Conservation (phyloP, 2,329 filamentous ascomycete genomes). For the Aspergillus sp. region DNA sequence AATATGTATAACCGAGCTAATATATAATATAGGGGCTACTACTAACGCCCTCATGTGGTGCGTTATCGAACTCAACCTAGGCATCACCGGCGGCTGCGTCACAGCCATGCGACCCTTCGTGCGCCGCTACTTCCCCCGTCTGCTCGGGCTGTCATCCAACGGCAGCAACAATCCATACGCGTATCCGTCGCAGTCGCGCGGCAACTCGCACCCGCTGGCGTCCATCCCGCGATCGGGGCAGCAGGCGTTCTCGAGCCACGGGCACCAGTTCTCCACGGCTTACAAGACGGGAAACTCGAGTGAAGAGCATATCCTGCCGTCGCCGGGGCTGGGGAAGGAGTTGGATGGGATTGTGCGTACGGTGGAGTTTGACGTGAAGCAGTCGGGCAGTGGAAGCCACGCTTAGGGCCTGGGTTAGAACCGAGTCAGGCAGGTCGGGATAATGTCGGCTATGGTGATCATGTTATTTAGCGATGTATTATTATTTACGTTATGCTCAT, state of each 20-base stretch:
- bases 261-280: constrained; percentile 23
- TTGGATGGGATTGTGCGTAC: constrained; percentile 27
- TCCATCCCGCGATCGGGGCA: constrained; percentile 22
- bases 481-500: no score
- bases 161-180: constrained; percentile 11
- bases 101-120: constrained; percentile 31
- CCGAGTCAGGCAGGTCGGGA: not conserved
- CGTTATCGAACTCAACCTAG: constrained; percentile 30
- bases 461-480: not conserved
- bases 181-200: constrained; percentile 16
- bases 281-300: constrained; percentile 22
- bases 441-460: not conserved
- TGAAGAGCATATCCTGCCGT: constrained; percentile 25
- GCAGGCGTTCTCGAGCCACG: constrained; percentile 18
- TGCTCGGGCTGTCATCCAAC: constrained; percentile 25
- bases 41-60: constrained; percentile 28
- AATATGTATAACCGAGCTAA: not conserved
- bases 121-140: constrained; percentile 27
- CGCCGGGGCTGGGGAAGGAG: not conserved
- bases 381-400: not conserved
- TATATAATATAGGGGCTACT: constrained; percentile 19
- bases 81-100: constrained; percentile 29
- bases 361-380: constrained; percentile 28
- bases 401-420: no score
- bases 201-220: constrained; percentile 22